Conservation (phyloP, 169 alveolate species). For the Babesia sp. region DNA sequence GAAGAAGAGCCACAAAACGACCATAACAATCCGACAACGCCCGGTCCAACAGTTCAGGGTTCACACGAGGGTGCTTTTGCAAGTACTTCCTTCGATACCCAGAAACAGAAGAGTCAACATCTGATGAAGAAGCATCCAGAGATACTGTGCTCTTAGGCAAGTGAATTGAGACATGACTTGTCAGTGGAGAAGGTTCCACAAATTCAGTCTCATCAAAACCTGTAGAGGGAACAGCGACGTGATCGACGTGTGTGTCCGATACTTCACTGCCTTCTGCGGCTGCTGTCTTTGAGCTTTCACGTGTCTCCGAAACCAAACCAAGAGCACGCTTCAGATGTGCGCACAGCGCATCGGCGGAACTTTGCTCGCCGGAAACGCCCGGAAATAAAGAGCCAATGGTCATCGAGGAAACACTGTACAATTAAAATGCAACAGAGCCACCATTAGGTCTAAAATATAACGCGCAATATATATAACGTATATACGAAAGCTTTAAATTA, state of each 20-base stretch:
- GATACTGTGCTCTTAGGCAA: neutral
- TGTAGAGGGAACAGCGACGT: neutral
- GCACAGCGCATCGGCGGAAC: constrained; percentile 7
- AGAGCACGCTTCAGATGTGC: constrained; percentile 6
- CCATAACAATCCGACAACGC: constrained; percentile 88
- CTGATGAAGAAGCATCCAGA: neutral
- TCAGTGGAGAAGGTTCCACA: neutral
- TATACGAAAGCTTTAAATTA: neutral
- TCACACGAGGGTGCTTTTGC: constrained; percentile 42
- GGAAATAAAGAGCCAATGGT: neutral
- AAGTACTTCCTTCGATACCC: neutral
- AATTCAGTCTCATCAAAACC: neutral
- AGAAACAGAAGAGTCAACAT: neutral
- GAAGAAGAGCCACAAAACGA: constrained; percentile 85
- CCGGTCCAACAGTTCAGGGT: constrained; percentile 72
- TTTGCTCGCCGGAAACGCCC: neutral
- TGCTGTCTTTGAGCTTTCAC: neutral
- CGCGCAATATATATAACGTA: neutral
- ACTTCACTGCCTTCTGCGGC: neutral
- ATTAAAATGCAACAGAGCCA: neutral
- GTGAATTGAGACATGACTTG: neutral
- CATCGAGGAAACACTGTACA: neutral
- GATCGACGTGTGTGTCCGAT: neutral
- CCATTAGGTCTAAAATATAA: neutral
- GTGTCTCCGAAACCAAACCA: neutral